Conservation (phyloP, 2,329 filamentous ascomycete species). For the Mycosphaerelloides madeirae region DNA sequence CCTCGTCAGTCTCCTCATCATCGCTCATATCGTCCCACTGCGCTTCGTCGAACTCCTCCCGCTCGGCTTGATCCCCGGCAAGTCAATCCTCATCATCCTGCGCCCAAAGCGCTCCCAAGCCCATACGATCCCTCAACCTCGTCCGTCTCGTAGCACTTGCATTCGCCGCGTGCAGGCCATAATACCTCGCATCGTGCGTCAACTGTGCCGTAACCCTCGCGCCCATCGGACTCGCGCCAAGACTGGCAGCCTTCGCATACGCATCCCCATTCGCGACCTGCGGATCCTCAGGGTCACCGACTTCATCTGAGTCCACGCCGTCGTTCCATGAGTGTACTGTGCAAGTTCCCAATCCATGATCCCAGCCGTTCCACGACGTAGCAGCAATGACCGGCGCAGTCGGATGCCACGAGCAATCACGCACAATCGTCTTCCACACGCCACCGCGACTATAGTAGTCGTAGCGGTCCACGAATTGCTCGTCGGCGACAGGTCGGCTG, state of each 20-base stretch:
- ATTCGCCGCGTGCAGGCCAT: constrained; percentile 19
- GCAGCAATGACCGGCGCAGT: constrained; percentile 79
- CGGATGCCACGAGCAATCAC: constrained; percentile 90
- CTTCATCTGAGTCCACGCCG: constrained; percentile 53
- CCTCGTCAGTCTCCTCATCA: constrained; percentile 4
- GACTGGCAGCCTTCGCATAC: constrained; percentile 29
- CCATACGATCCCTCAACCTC: constrained; percentile 24
- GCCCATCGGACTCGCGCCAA: constrained; percentile 46
- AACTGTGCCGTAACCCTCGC: constrained; percentile 59
- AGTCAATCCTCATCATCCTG: constrained; percentile 24
- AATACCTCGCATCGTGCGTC: constrained; percentile 43
- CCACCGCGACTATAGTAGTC: constrained; percentile 53
- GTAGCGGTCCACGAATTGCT: constrained; percentile 53
- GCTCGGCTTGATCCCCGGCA: too few relatives aligned
- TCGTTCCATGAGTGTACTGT: constrained; percentile 76
- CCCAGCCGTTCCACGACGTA: constrained; percentile 77
- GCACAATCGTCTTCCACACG: constrained; percentile 71
- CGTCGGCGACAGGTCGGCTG: constrained; percentile 52
- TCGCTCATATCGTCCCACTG: constrained; percentile 10
- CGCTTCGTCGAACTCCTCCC: constrained; percentile 7
- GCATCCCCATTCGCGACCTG: constrained; percentile 13
- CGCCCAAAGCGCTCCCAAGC: constrained; percentile 23
- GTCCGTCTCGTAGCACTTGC: constrained; percentile 9
- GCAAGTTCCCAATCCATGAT: constrained; percentile 67
- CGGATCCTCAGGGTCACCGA: constrained; percentile 41